Base-by-base conservation (phyloP, 768 basidiomycete species). In the Auricularia auricula-judae region DNA sequence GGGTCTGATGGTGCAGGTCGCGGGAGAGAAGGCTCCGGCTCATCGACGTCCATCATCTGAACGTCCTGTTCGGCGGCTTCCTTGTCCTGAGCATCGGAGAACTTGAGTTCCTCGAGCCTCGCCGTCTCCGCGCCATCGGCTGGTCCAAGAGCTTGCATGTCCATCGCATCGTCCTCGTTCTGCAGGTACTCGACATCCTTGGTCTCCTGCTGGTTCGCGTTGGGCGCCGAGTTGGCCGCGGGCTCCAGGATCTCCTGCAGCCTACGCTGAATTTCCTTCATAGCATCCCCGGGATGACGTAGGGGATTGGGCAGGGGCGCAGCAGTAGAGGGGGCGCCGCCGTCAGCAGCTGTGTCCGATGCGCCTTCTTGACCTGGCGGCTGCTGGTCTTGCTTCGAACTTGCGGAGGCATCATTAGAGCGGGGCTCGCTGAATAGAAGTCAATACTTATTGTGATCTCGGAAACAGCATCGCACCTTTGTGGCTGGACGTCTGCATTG, bases 121-220 rank as follows among this genome's bases (percentile, higher is more conserved):
- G 89, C 87, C 11, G 84, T 83, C 72, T 94, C 85, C 68, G 96
- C 93, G 53, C 91, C 86, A 10, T 82, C 86, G 2, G 95, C 88
- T 1, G 92, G 86, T 4, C 93, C 96, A 23, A 98, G 82, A 1
- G 94, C 93, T 74, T 96, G 93, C 84, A 89, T 89, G 39, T 87
- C 83, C 63, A 87, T 77, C 66, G 83, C 84, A 35, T 76, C 79
- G 60, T 88, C 86, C 44, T 86, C 86, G 1, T 89, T 83, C 64
- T 80, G 80, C 47, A 90, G 75, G 74, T 96, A 93, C 72, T 97
- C 91, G 14, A 97, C 74, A 51, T 78, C 76, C 61, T 66, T 67
- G 3, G 18, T 64, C 14, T 70, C 69, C 29, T 70, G 61, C 16
- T 67, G 33, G 10, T 34, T 43, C 1, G 63, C 4, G 39, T 65